Base-by-base conservation (phyloP, 1,284 basidiomycete species). In the Fistulinella cinereoalba region DNA sequence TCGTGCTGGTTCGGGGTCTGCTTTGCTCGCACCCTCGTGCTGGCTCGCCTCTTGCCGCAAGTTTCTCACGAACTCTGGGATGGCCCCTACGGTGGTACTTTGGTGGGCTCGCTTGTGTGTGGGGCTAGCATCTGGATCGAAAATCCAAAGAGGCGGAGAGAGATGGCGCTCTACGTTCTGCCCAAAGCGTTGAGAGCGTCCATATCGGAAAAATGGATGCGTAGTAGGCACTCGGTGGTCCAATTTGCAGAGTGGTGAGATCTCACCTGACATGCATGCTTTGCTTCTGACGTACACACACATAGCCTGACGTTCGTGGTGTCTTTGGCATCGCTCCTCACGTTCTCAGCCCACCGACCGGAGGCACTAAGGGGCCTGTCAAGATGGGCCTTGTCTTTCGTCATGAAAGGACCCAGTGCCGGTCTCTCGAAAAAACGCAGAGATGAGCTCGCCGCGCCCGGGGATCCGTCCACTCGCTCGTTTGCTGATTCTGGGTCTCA, bases 21-120 rank as follows among this genome's bases (percentile, higher is more conserved):
- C 65, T 63, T 81, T 36, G 79, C 80, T 6, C 79, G 87, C 40
- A 82, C 86, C 2, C 66, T 84, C 4, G 67, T 77, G 5, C 62
- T 85, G 8, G 83, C 85, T 2, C 77, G 76, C 22, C 56, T 82
- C 6, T 73, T 88, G 39, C 84, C 84, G 0, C 68, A 62, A 24
- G 70, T 89, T 37, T 82, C 85, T 7, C 84, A 89, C 56, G 77
- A 89, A 51, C 78, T 85, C 52, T 85, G 82, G 77, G 87, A 90
- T 56, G 84, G 86, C 0, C 83, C 86, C 3, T 76, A 72, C 46
- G 86, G 87, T 1, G 77, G 81, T 52, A 67, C 83, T 25, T 65
- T 88, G 46, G 74, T 71, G 8, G 85, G 83, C n/a, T 85, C 81
- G 50, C 61, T 89, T 25, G 66, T 74, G n/a, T 88, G 86, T 53